Base-by-base conservation (phyloP, 352 stramenopile species). In the Phytophthora sp. region DNA sequence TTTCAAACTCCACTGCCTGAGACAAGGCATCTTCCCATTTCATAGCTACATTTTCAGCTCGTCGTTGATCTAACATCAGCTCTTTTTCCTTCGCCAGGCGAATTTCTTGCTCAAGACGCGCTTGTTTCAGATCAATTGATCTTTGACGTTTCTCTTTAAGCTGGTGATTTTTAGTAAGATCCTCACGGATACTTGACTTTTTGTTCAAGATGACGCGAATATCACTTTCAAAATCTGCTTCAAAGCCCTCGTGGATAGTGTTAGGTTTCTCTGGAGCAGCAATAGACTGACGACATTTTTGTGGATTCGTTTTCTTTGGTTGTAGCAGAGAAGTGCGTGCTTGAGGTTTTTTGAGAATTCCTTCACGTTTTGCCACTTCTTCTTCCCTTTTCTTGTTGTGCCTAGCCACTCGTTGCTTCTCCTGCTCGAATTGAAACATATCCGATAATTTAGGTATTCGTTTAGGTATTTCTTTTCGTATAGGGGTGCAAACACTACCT, bases 11-110 rank as follows among this genome's bases (percentile, higher is more conserved):
- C 1, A 75, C 15, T 8, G 56, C 21, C 20, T 39, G 62, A 12
- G 77, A 62, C 5, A 67, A 59, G 4, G 33, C 38, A 36, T 88
- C 82, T 68, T 88, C 82, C 18, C 54, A 42, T 45, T 78, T 86
- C 82, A 90, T 89, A 1, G 58, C 50, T 8, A 74, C 66, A 49
- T 68, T 80, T 66, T 88, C 82, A n/a, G 61, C 55, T 20, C 79
- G 73, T 15, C 72, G 63, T 4, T 47, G 63, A 24, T 89, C 66
- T 20, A 85, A 46, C 13, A 67, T 46, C 26, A 27, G 23, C 2
- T 71, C 46, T 21, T 64, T 63, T 21, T 76, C 54, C 23, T 59
- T 21, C 33, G 31, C 2, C 26, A 35, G 7, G 15, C 39, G 24
- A 41, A 11, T 7, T 27, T 68, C 33, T 31, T 71, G 60, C 8